Base-by-base conservation (phyloP, 2,329 filamentous ascomycete genomes). In the Nectriaceae sp. region DNA sequence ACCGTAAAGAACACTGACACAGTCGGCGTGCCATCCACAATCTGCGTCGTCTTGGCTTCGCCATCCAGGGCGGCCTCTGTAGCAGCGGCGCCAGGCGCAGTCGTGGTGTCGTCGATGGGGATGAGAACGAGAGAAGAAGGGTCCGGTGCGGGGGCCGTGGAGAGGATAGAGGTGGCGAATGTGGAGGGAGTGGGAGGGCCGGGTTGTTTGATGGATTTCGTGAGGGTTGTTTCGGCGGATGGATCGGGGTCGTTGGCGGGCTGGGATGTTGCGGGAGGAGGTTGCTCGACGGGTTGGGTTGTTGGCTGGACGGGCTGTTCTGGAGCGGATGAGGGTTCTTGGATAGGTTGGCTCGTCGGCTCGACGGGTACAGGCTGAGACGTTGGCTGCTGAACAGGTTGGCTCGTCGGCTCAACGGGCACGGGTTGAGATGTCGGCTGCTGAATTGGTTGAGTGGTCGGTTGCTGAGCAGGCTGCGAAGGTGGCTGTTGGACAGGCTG, bases 1-100 rank as follows among this genome's bases (percentile, higher is more conserved):
- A 72, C 65, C 4, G 70, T 71, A 21, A 70, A 57, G 49, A 59
- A 67, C 11, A 71, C 55, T 1, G 68, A 70, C 26, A 71, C 65
- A 10, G 68, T 70, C 3, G 65, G 63, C n/a, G 61, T 62, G 3
- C 67, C 67, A 24, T 63, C 56, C 18, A 65, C 59, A 15, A 65
- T 59, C 5, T 64, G 61, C 4, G 59, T 58, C 21, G 56, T 57
- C 42, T 50, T 52, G 22, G 47, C 56, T 20, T 47, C 40, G 20
- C 46, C 54, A 8, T 49, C 53, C 15, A 37, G 31, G 16, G 44
- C 51, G 16, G 44, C 36, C 10, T 46, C 53, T 18, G 46, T 52
- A 5, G 43, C 46, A 38, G 11, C 33, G 10, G 29, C 37, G 15
- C 26, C 44, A 15, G 46, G 42, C 3, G 38, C 46, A 21, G 49